Conservation (phyloP, 148 eudicot species). For the Hydrangea macrophylla region DNA sequence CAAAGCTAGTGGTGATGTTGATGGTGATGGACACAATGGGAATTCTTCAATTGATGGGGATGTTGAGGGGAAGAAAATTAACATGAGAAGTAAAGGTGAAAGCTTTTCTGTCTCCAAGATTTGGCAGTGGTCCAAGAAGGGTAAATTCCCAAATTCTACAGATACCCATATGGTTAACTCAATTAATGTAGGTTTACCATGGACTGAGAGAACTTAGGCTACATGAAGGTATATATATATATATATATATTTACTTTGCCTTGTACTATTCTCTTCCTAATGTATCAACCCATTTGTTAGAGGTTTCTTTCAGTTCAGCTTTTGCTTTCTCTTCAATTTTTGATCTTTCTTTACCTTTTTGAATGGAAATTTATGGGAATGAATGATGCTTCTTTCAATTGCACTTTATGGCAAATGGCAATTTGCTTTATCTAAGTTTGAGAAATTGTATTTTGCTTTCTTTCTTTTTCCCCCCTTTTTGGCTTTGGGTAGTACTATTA, state of each 20-base stretch:
- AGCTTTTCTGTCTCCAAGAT: conserved; percentile 94
- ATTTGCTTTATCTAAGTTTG: neutral
- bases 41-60: conserved; percentile 39
- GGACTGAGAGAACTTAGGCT: conserved; percentile 34
- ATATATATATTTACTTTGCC: neutral
- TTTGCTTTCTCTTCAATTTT: neutral
- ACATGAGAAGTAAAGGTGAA: conserved; percentile 61
- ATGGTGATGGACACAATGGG: conserved; percentile 29
- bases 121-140: conserved; percentile 92
- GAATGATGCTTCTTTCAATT: neutral
- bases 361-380: neutral
- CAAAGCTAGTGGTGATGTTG: conserved; percentile 27
- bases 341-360: neutral
- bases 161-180: conserved; percentile 26
- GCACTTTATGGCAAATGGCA: neutral
- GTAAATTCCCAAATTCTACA: conserved; percentile 47
- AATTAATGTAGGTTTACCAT: conserved; percentile 54
- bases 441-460: neutral
- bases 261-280: conserved; percentile 2
- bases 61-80: conserved; percentile 60
- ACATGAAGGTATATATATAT: conserved; percentile 17
- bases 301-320: conserved; percentile 8
- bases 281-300: neutral
- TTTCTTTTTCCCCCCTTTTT: neutral
- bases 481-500: neutral